Evolutionary conservation across 768 basidiomycete species (phyloP).

Genomic region (Lentinula detonsa): DNA sequence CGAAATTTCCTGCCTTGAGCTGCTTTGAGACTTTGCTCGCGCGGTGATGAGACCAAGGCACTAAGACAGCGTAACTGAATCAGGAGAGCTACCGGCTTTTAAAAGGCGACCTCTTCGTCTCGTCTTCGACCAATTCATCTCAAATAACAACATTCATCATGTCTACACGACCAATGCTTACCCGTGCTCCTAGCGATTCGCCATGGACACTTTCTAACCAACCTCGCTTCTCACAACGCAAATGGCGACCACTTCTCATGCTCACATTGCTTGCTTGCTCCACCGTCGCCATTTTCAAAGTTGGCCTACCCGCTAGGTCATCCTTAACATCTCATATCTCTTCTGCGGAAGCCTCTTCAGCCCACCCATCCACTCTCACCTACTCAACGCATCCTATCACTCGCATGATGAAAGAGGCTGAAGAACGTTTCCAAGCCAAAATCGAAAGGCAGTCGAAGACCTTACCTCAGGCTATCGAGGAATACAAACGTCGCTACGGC

Average conservation of each 20-base stretch:
- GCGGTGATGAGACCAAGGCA: background rate
- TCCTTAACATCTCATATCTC: constrained; percentile 10
- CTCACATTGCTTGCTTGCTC: background rate
- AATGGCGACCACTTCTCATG: background rate
- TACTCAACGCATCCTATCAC: constrained; percentile 68
- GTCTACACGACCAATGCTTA: background rate
- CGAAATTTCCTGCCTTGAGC: too few species aligned
- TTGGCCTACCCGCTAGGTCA: background rate
- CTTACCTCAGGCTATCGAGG: constrained; percentile 67
- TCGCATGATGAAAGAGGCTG: constrained; percentile 77
- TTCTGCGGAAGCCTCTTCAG: constrained; percentile 9
- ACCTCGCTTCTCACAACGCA: background rate
- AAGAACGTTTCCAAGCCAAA: constrained; percentile 58
- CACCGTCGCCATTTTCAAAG: background rate
- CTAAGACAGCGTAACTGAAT: background rate
- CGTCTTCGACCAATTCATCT: background rate
- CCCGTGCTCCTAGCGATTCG: background rate
- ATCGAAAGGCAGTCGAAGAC: constrained; percentile 76
- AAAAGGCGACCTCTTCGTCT: background rate
- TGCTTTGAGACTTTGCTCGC: background rate
- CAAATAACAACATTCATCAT: background rate
- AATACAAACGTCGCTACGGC: constrained; percentile 75
- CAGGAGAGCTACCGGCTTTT: background rate
- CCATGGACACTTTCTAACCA: background rate
- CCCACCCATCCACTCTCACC: constrained; percentile 7